These are phyloP conservation scores for Lyophyllum atratum DNA, from an alignment of 768 basidiomycete species.

Conservation along the genomic window DNA sequence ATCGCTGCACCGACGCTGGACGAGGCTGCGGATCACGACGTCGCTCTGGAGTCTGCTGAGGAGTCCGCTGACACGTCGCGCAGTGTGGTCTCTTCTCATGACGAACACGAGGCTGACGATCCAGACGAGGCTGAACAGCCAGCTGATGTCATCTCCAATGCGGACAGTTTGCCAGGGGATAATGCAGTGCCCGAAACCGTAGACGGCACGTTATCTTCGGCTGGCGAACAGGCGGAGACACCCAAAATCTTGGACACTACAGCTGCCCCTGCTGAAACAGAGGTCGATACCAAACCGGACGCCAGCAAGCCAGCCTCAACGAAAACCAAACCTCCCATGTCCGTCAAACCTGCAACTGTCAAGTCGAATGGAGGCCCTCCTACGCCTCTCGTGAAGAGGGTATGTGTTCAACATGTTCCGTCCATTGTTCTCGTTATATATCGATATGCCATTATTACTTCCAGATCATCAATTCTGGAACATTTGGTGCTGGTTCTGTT, in stretches of 20 bases:
- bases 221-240: constrained; percentile 21
- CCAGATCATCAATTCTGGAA: constrained; percentile 66
- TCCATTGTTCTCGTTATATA: neutral
- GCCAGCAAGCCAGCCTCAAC: constrained; percentile 26
- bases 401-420: constrained; percentile 22
- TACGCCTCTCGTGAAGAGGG: constrained; percentile 71
- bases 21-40: constrained; percentile 18
- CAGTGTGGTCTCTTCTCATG: constrained; percentile 27
- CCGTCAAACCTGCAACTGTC: constrained; percentile 41
- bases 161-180: constrained; percentile 7
- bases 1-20: constrained; percentile 14
- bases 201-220: constrained; percentile 6
- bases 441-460: constrained; percentile 1
- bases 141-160: constrained; percentile 17
- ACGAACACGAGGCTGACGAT: constrained; percentile 27
- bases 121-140: constrained; percentile 20
- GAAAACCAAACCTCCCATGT: constrained; percentile 37
- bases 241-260: constrained; percentile 12
- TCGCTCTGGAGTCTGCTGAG: constrained; percentile 14
- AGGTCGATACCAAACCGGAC: constrained; percentile 26
- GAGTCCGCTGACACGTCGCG: constrained; percentile 16
- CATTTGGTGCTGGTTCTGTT: constrained; percentile 59
- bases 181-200: constrained; percentile 17
- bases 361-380: constrained; percentile 51
- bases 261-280: constrained; percentile 13